Base-by-base conservation (phyloP, 2,329 filamentous ascomycete species). In the Colletotrichum coccodes region DNA sequence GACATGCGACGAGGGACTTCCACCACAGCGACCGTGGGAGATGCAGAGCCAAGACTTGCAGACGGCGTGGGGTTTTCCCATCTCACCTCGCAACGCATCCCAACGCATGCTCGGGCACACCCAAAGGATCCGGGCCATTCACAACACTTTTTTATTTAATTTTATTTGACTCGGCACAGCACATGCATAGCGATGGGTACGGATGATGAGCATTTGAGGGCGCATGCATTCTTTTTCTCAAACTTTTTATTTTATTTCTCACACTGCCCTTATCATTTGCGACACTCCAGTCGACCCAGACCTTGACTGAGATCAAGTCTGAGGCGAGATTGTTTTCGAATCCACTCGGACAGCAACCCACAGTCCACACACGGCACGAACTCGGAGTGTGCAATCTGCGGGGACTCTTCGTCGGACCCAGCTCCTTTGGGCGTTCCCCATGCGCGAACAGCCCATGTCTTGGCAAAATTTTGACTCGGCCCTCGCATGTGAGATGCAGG, bases 101-200 rank as follows among this genome's bases (percentile, higher is more conserved):
- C 49, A 60, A 26, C 60, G 52, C 58, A 62, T n/a, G 52, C 16
- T 58, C 16, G 28, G 52, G 46, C 26, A n/a, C 44, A 66, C 42
- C 42, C 21, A 59, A 32, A 23, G 60, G n/a, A 60, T 28, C 44
- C 28, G 40, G 47, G 28, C 46, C 46, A 60, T 32, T 57, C 52
- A 50, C 42, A 47, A 18, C 28, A 46, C 32, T 9, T 38, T 56
- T 40, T 56, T 53, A 60, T 26, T 60, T 42, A 50, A 44, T 50
- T 64, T 42, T 34, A 53, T 60, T 60, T 57, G 47, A 44, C 64
- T 68, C 47, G 38, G 44, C 58, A 63, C 56, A n/a, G n/a, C 61
- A 71, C 42, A 62, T 67, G 69, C 69, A 71, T 71, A 71, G 69
- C 69, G 69, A 71, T 30, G 53, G 57, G 54, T 30, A 21, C 30